A percentile compares a stretch with the other conserved stretches of the same genome.
Evolutionary conservation across 2,329 filamentous ascomycete species (phyloP).

Genomic region (Penicillium sp.): DNA sequence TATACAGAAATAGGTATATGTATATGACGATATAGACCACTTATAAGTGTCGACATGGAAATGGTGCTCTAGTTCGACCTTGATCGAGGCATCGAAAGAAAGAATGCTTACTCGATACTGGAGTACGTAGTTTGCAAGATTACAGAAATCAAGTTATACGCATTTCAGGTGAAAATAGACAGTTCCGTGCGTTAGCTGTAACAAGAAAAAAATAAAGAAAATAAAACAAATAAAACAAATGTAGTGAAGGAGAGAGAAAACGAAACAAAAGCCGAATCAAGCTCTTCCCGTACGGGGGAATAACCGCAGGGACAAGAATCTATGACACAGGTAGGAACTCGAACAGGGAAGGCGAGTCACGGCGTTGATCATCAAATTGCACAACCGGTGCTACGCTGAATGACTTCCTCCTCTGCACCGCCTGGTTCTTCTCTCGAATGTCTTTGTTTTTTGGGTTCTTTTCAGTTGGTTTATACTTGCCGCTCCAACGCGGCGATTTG

Average conservation of each 20-base stretch:
- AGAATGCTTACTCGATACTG: neutral
- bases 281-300: conserved; percentile 27
- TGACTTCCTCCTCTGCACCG: conserved; percentile 3
- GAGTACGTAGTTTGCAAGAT: neutral
- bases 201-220: conserved; percentile 26
- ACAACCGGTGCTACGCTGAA: conserved; percentile 18
- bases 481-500: conserved; percentile 12
- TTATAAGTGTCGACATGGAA: neutral
- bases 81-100: too few species aligned
- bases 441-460: conserved; percentile 7
- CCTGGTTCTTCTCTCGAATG: neutral
- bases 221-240: conserved; percentile 29
- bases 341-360: conserved; percentile 10
- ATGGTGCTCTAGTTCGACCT: too few species aligned
- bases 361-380: conserved; percentile 13
- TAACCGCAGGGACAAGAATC: conserved; percentile 29
- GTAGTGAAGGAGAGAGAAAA: conserved; percentile 15
- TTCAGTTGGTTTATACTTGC: conserved; percentile 22
- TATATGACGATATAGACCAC: neutral
- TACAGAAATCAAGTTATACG: neutral
- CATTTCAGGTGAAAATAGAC: conserved; percentile 16
- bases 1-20: neutral
- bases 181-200: conserved; percentile 38
- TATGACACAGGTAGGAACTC: conserved; percentile 26
- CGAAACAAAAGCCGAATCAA: conserved; percentile 21